Percentiles rank a stretch among this genome's conserved stretches.
Conservation (phyloP, 2,329 filamentous ascomycete species). For the Domatiomyces catenatus region DNA sequence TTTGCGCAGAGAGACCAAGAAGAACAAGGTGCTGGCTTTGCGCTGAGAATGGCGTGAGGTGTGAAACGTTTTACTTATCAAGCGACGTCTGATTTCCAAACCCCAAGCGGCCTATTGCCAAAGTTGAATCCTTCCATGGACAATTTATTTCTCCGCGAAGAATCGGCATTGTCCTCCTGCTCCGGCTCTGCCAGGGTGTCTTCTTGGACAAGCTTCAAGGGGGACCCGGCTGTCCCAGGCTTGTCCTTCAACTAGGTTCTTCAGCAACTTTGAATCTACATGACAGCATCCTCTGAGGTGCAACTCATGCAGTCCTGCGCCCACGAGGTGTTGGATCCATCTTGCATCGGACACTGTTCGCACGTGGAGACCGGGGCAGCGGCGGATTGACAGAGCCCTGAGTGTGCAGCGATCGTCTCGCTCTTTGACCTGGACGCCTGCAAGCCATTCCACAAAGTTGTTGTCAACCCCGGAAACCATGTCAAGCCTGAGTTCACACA, state of each 20-base stretch:
- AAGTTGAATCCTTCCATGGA: not conserved
- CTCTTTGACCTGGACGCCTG: conserved; percentile 7
- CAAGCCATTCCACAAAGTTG: conserved; percentile 24
- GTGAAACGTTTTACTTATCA: not conserved
- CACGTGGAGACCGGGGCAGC: not conserved
- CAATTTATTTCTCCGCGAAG: not conserved
- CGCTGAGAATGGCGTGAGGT: conserved; percentile 42
- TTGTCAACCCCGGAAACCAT: conserved; percentile 22
- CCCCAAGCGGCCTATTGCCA: not conserved
- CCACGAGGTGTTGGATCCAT: not conserved
- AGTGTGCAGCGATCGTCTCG: not conserved
- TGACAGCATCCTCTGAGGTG: conserved; percentile 1
- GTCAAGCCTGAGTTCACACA: conserved; percentile 20
- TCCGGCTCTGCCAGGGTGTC: not conserved
- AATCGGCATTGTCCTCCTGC: not conserved
- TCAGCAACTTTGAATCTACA: conserved; percentile 1
- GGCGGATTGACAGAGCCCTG: not conserved
- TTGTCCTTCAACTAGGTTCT: conserved; percentile 1
- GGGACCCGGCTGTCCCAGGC: not conserved
- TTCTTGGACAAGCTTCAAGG: not conserved
- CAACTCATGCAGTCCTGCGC: conserved; percentile 1
- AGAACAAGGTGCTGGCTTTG: conserved; percentile 39
- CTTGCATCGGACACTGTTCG: not conserved
- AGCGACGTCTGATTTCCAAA: not conserved
- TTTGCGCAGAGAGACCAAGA: conserved; percentile 31